These are phyloP conservation scores for Neohortaea acidophila DNA, from an alignment of 495 filamentous ascomycete genomes.

Conservation along the genomic window DNA sequence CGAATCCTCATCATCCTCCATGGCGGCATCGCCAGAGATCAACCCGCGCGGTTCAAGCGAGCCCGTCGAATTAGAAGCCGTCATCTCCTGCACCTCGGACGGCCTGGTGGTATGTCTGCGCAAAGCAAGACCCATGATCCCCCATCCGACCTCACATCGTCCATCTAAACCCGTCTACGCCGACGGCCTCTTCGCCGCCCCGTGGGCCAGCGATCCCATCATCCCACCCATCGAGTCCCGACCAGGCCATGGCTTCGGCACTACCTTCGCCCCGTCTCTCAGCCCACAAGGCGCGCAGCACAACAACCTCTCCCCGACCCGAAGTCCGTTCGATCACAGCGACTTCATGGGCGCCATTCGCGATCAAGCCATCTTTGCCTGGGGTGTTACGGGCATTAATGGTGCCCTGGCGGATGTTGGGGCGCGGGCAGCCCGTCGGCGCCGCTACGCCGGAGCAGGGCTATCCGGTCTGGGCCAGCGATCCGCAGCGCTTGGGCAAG, in stretches of 20 bases:
- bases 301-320: background rate
- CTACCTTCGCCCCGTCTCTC: constrained; percentile 22
- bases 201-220: constrained; percentile 54
- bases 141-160: constrained; percentile 34
- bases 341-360: constrained; percentile 68
- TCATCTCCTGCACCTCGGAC: constrained; percentile 81
- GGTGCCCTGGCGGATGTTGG: constrained; percentile 51
- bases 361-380: constrained; percentile 72
- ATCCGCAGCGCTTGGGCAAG: background rate
- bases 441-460: constrained; percentile 43
- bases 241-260: constrained; percentile 9
- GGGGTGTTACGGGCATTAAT: constrained; percentile 70
- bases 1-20: constrained; percentile 29
- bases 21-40: constrained; percentile 11
- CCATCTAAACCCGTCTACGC: constrained; percentile 34
- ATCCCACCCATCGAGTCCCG: constrained; percentile 23
- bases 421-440: constrained; percentile 44
- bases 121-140: constrained; percentile 55
- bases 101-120: constrained; percentile 74
- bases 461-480: constrained; percentile 36
- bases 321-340: constrained; percentile 21
- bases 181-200: constrained; percentile 62
- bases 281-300: constrained; percentile 12
- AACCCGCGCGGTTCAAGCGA: background rate
- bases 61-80: constrained; percentile 61